Evolutionary conservation across 495 filamentous ascomycete species (phyloP), one percentile per base, ranked within the genome.

Genomic region (Halenospora varia): DNA sequence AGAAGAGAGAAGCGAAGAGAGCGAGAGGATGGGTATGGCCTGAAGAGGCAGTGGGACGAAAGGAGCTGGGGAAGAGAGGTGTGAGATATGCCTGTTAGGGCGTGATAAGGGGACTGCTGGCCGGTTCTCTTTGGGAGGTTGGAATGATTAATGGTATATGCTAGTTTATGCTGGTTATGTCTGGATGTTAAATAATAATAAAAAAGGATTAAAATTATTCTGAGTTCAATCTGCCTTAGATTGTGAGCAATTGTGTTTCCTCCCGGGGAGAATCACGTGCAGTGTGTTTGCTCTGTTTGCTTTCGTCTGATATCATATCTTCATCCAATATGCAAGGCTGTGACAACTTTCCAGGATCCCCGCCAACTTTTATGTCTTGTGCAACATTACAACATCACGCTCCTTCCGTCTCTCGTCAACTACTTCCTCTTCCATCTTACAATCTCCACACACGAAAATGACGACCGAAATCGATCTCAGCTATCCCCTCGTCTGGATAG

Each of bases 11-110:
- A 73, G 90, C 90, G 49, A 96, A 92, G 76, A 75, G 88, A 44
- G 77, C 82, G 6, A 74, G 92, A 17, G 92, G 92, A 0, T 97
- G 91, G 90, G 83, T 95, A 1, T 84, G 81, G 75, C 91, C 91
- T 19, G 85, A 88, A 58, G 90, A 96, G 40, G 66, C 74, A 1
- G 70, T 83, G 3, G 73, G 77, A 6, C 62, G 79, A 51, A 82
- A 81, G 63, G 79, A 83, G 71, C 58, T 83, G n/a, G 80, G 79
- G 1, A 79, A 77, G 72, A 69, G 79, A 45, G 79, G 79, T 9
- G 80, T 82, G 29, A 69, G 74, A 59, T 82, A 82, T 58, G 52
- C 44, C 48, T 60, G 59, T 40, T 66, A 66, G 51, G 26, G 23
- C 9, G n/a, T 29, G 25, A 29, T 19, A 44, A 42, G 8, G 48